Percentiles rank a stretch among this genome's conserved stretches.
These are phyloP conservation scores for Priceomyces castillae DNA, from an alignment of 805 yeast species.

Conservation along the genomic window DNA sequence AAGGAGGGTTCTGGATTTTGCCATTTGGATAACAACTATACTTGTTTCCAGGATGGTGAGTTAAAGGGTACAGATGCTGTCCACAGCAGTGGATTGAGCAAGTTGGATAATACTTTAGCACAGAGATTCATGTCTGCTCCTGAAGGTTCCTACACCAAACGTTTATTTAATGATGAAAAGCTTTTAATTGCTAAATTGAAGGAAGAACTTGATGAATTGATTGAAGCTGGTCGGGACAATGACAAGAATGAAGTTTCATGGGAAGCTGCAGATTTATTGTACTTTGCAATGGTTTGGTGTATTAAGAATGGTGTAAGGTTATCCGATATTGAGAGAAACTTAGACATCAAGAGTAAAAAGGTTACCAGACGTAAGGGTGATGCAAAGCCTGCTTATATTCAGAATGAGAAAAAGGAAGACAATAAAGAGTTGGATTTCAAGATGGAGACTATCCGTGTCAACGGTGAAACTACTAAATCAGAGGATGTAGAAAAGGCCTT, in stretches of 20 bases:
- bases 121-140: slow-evolving; percentile 72
- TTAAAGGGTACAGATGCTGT: slow-evolving; percentile 39
- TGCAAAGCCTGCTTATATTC: slow-evolving; percentile 78
- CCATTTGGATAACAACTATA: slow-evolving; percentile 67
- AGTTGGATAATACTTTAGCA: slow-evolving; percentile 63
- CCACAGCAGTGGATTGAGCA: slow-evolving; percentile 58
- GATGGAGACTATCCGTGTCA: slow-evolving; percentile 49
- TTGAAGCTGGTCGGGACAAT: slow-evolving; percentile 61
- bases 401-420: slow-evolving; percentile 18
- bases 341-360: slow-evolving; percentile 79
- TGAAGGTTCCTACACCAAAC: slow-evolving; percentile 89
- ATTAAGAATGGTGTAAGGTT: slow-evolving; percentile 73
- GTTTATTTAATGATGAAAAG: slow-evolving; percentile 75
- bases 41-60: slow-evolving; percentile 66
- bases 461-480: slow-evolving; percentile 27
- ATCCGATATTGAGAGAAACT: slow-evolving; percentile 77
- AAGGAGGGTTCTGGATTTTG: slow-evolving; percentile 83
- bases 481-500: slow-evolving; percentile 59
- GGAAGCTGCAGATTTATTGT: slow-evolving; percentile 92
- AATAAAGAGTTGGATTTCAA: slow-evolving; percentile 37
- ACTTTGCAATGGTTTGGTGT: slow-evolving; percentile 54
- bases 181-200: slow-evolving; percentile 81
- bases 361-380: slow-evolving; percentile 94
- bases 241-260: slow-evolving; percentile 63
- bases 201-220: slow-evolving; percentile 95